A percentile compares a stretch with the other conserved stretches of the same genome.
phyloP scores from a whole-genome alignment of 192 early-diverging fungal species.

The Backusella westeae region DNA sequence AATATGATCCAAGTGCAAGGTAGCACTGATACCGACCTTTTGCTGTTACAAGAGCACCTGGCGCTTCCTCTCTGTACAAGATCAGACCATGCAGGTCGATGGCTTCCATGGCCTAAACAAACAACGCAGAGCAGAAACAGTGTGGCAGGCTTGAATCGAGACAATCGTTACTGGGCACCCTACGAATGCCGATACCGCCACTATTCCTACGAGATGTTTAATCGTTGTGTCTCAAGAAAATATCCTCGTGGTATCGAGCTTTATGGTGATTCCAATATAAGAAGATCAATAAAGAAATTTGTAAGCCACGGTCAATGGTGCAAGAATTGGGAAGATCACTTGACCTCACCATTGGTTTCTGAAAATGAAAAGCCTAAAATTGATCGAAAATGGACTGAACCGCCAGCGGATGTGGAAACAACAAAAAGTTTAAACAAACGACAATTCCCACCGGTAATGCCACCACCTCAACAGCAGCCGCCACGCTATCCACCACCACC shows the following conservation, averaged over 20 bases:
- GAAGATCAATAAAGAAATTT: conserved; percentile 49
- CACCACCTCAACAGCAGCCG: neutral
- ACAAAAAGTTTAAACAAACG: neutral
- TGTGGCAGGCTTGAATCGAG: conserved; percentile 30
- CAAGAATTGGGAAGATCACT: neutral
- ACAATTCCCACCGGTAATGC: neutral
- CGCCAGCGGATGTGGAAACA: neutral
- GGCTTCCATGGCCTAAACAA: conserved; percentile 26
- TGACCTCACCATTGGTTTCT: neutral
- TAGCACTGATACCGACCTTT: neutral
- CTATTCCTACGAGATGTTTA: conserved; percentile 38
- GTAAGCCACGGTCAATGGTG: conserved; percentile 45
- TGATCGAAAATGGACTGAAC: neutral
- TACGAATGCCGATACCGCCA: conserved; percentile 42
- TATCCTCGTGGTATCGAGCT: conserved; percentile 40
- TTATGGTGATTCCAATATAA: conserved; percentile 51
- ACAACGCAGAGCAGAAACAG: neutral
- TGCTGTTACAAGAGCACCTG: conserved; percentile 29
- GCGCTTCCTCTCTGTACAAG: conserved; percentile 44
- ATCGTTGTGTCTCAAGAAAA: conserved; percentile 25
- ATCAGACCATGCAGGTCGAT: conserved; percentile 39
- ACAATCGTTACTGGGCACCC: conserved; percentile 45
- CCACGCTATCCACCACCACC: neutral
- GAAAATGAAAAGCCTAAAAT: neutral
- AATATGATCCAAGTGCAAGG: neutral